Evolutionary conservation across 495 filamentous ascomycete genomes (phyloP).

Genomic region (Penicillium antarcticum): DNA sequence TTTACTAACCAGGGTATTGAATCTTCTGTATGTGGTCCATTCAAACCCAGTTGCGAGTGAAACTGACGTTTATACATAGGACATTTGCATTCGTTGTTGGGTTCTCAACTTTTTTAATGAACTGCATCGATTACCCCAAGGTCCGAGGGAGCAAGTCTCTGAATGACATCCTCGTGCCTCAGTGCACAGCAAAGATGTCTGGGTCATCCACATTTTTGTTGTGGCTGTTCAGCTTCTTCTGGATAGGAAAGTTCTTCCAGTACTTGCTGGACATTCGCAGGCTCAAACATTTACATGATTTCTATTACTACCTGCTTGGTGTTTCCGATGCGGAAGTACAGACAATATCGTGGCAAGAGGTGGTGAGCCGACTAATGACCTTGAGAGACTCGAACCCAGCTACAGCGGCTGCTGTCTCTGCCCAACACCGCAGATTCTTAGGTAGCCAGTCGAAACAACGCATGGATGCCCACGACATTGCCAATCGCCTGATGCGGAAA

Average conservation of each 20-base stretch:
- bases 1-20: conserved; percentile 62
- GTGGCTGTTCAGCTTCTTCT: conserved; percentile 86
- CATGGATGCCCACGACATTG: conserved; percentile 95
- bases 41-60: background rate
- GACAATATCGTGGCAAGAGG: conserved; percentile 92
- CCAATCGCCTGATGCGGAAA: conserved; percentile 91
- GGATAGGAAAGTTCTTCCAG: conserved; percentile 74
- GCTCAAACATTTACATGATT: conserved; percentile 78
- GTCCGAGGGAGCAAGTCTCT: conserved; percentile 72
- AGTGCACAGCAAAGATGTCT: conserved; percentile 88
- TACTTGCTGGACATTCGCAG: conserved; percentile 72
- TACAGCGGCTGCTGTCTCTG: conserved; percentile 66
- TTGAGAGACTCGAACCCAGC: conserved; percentile 82
- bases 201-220: conserved; percentile 70
- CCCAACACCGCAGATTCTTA: conserved; percentile 62
- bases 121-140: conserved; percentile 79
- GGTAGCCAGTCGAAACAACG: conserved; percentile 89
- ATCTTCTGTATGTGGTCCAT: conserved; percentile 61
- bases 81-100: conserved; percentile 76
- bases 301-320: conserved; percentile 80
- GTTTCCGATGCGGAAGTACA: conserved; percentile 92
- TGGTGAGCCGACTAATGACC: conserved; percentile 84
- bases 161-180: conserved; percentile 71
- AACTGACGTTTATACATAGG: conserved; percentile 27
- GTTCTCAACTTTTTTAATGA: conserved; percentile 80